Evolutionary conservation across 768 basidiomycete genomes (phyloP), one percentile per base, ranked within the genome.

Genomic region (Suillus lakei): DNA sequence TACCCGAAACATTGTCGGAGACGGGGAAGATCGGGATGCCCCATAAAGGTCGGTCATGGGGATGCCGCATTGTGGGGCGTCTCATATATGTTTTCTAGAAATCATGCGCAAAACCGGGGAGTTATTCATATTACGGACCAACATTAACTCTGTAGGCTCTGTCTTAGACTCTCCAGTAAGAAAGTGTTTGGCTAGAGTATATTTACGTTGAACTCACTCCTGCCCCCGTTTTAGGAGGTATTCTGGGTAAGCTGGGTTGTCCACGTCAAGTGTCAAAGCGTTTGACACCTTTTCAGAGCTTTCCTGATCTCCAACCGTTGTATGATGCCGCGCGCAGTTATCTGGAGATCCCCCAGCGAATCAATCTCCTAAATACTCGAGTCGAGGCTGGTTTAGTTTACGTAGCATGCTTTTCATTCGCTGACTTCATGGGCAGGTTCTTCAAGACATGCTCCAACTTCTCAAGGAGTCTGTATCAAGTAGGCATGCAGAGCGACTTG

Each of bases 41-140:
- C 21, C 92, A 93, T 74, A 91, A 91, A 83, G 90, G 91, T 89
- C 63, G 21, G 75, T 72, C 30, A 54, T 50, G 30, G 12, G 46
- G 54, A 54, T 48, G 12, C 21, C 26, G 58, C 55, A 67, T 51
- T 30, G 38, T 36, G 64, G 30, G 30, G 50, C 48, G 64, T 67
- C 41, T 60, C 23, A 53, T 28, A 62, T 66, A 60, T 65, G 63
- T 12, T 68, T 50, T 56, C 66, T 68, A 88, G 96, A 98, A 76
- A 98, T 98, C 73, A 97, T 98, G 96, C 92, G 93, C 74, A 94
- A 98, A 78, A 98, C 97, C 67, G 96, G 96, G 51, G 92, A 95
- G 70, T 82, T 98, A 48, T 98, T 98, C 79, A 88, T 98, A 44
- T 81, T 98, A 70, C 85, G 96, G 67, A 95, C 96, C 62, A 96